These are phyloP conservation scores for Begonia fuchsioides DNA, from an alignment of 306 rosid species.

Conservation along the genomic window DNA sequence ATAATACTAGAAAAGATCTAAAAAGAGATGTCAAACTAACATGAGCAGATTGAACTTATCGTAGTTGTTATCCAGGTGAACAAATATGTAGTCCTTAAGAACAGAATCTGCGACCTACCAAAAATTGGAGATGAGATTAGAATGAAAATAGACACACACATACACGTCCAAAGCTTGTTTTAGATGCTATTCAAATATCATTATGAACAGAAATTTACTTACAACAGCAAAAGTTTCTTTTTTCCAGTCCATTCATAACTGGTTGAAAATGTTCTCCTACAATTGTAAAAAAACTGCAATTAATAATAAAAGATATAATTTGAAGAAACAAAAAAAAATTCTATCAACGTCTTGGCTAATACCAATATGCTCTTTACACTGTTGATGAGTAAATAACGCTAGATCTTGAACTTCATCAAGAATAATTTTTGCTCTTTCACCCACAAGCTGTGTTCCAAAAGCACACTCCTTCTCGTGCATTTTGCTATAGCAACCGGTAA, in stretches of 20 bases:
- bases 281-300: conserved; percentile 15
- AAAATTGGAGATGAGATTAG: neutral
- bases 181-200: neutral
- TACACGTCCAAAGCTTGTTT: no score
- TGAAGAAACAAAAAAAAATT: conserved; percentile 5
- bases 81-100: conserved; percentile 54
- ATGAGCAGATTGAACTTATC: conserved; percentile 88
- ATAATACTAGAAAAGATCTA: conserved; percentile 2
- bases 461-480: conserved; percentile 55
- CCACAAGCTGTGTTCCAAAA: conserved; percentile 75
- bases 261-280: conserved; percentile 71
- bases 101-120: conserved; percentile 66
- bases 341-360: conserved; percentile 14
- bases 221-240: conserved; percentile 39
- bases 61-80: conserved; percentile 64
- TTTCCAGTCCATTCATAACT: conserved; percentile 35
- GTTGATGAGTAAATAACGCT: conserved; percentile 39
- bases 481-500: conserved; percentile 56
- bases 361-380: conserved; percentile 81
- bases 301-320: conserved; percentile 8
- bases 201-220: conserved; percentile 25
- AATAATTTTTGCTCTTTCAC: conserved; percentile 78
- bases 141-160: no score
- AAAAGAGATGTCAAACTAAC: conserved; percentile 29
- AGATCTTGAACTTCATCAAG: conserved; percentile 66